Percentiles rank a stretch among this genome's conserved stretches.
phyloP scores from a whole-genome alignment of 257 asterid genomes.

The Gynochthodes officinalis region DNA sequence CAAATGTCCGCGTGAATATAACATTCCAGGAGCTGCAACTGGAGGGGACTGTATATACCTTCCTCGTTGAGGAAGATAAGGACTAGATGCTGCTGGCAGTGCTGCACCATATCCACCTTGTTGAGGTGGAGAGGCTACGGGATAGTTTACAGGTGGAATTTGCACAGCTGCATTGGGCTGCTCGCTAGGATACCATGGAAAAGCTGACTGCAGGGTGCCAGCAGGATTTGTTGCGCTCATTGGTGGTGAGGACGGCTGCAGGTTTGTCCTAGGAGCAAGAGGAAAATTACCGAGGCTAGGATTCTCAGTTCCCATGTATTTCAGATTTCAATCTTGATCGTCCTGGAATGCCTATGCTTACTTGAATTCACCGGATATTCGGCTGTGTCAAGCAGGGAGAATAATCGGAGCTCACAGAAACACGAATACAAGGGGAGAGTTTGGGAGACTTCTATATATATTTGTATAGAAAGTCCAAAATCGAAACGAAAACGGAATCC shows the following conservation, averaged over 20 bases:
- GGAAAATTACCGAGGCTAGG: constrained; percentile 54
- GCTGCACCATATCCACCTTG: constrained; percentile 48
- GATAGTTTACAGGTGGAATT: constrained; percentile 44
- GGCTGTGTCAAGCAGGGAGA: not conserved
- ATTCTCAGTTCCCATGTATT: constrained; percentile 66
- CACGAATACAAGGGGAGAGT: too few relatives aligned
- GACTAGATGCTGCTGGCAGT: constrained; percentile 30
- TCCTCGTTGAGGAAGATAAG: constrained; percentile 48
- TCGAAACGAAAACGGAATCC: too few relatives aligned
- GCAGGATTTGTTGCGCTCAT: constrained; percentile 46
- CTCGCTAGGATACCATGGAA: constrained; percentile 62
- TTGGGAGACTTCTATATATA: too few relatives aligned
- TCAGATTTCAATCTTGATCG: constrained; percentile 26
- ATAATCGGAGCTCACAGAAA: not conserved
- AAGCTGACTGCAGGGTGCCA: constrained; percentile 50
- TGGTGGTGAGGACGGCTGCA: constrained; percentile 63
- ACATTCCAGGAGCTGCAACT: constrained; percentile 25
- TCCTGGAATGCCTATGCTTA: constrained; percentile 37
- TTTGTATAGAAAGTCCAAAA: too few relatives aligned
- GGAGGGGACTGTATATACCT: constrained; percentile 45
- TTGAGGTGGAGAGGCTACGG: constrained; percentile 39
- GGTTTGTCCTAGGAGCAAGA: constrained; percentile 38
- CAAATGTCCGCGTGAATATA: too few relatives aligned
- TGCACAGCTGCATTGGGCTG: constrained; percentile 48
- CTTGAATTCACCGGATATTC: constrained; percentile 17